Conservation (phyloP, 441 rosid genomes). For the Geranium incanum region DNA sequence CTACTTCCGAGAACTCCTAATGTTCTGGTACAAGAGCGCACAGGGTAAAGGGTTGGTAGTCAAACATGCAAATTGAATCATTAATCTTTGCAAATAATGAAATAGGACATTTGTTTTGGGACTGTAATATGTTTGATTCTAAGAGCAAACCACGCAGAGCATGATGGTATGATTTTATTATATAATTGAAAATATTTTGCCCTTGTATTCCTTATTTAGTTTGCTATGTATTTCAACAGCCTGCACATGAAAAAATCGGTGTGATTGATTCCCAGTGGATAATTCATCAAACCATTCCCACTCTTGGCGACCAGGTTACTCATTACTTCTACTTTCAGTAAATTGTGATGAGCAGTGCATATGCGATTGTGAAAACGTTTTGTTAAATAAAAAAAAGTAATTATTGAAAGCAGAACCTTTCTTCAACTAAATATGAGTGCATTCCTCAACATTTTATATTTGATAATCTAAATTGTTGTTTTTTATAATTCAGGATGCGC, state of each 20-base stretch:
- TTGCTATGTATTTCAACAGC: conserved; percentile 28
- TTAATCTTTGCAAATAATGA: no score
- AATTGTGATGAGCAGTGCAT: neutral
- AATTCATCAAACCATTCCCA: conserved; percentile 65
- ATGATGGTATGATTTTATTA: no score
- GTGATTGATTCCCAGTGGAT: conserved; percentile 83
- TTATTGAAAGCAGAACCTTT: neutral
- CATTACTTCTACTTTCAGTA: conserved; percentile 12
- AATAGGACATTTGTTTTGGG: no score
- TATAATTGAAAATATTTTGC: neutral
- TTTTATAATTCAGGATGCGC: neutral
- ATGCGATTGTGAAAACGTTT: neutral
- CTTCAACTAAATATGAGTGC: neutral
- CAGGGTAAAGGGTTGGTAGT: no score
- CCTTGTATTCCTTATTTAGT: neutral
- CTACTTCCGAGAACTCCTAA: no score
- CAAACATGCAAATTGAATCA: no score
- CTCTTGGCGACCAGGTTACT: conserved; percentile 56
- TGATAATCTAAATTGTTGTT: neutral
- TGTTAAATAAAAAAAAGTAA: neutral
- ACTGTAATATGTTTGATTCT: no score
- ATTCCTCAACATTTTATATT: neutral
- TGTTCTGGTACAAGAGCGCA: no score
- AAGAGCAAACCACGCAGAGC: no score
- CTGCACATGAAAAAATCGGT: conserved; percentile 72